Base-by-base conservation (phyloP, 768 basidiomycete genomes). In the Lentinula sp. region DNA sequence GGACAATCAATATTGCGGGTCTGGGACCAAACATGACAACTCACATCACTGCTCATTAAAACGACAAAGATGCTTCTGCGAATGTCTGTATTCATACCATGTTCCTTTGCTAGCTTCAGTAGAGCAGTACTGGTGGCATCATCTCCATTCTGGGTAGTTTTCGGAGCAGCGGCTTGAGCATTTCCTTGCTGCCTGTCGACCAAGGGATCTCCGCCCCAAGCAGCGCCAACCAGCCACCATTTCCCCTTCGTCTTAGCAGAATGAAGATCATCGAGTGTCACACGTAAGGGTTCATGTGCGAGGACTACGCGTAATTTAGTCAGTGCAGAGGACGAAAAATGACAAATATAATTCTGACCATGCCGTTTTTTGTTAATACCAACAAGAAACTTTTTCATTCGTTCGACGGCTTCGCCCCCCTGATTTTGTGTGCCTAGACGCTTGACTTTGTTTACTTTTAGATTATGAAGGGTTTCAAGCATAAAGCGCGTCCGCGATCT, bases 31-130 rank as follows among this genome's bases (percentile, higher is more conserved):
- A 23, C 41, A 59, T 50, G 51, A 57, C 32, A 60, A 74, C 87
- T 65, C 68, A 96, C 96, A 69, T 96, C 93, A 66, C 92, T 91
- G 68, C 91, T 96, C 94, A 98, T 97, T 39, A 98, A 74, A 12
- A 95, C 89, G 15, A 95, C 86, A 68, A 99, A 99, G 57, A 98
- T 87, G 59, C 90, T 88, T 63, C 93, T 79, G 41, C 96, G 82
- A 42, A 98, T 88, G 66, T 98, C 97, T 1, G 95, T 98, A 69
- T 99, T 99, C 96, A 99, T 98, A 20, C 97, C 97, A 71, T 99
- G 97, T 69, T 87, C 89, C 65, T 85, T 81, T 4, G 97, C 96
- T n/a, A 98, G 80, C 66, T 87, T 88, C 42, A 88, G 64, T 36
- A 98, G 76, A 4, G 76, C 70, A 48, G 74, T 77, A 51, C 74